A percentile compares a stretch with the other conserved stretches of the same genome.
phyloP scores from a whole-genome alignment of 2,329 filamentous ascomycete genomes.

The Fonsecaea pedrosoi region DNA sequence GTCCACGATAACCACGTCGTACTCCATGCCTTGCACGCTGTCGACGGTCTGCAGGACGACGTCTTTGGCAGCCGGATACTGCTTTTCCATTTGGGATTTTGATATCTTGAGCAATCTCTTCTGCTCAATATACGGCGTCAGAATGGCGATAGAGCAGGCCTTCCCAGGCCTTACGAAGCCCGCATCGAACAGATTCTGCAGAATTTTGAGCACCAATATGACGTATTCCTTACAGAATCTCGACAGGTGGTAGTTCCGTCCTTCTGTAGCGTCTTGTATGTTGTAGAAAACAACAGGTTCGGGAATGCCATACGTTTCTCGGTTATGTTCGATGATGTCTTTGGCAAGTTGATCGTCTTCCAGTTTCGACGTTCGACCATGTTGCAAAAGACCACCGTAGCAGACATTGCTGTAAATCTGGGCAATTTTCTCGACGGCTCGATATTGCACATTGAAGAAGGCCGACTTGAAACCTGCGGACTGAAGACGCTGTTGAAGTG shows the following conservation, averaged over 20 bases:
- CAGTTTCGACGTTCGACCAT: slow-evolving; percentile 6
- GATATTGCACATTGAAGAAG: slow-evolving; percentile 26
- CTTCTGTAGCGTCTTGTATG: not conserved
- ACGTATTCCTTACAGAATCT: slow-evolving; percentile 20
- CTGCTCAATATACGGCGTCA: slow-evolving; percentile 25
- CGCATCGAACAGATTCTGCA: slow-evolving; percentile 15
- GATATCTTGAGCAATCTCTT: slow-evolving; percentile 5
- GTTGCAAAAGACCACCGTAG: slow-evolving; percentile 3
- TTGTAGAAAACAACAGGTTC: slow-evolving; percentile 19
- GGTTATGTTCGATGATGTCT: slow-evolving; percentile 13
- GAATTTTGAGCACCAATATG: slow-evolving; percentile 7
- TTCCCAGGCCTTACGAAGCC: slow-evolving; percentile 19
- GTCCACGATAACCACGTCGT: slow-evolving; percentile 21
- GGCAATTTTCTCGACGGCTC: slow-evolving; percentile 23
- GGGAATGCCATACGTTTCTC: slow-evolving; percentile 1
- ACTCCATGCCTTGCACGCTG: slow-evolving; percentile 22
- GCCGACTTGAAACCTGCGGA: slow-evolving; percentile 11
- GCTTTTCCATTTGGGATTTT: slow-evolving; percentile 12
- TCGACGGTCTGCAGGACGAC: slow-evolving; percentile 15
- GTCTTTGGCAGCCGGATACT: slow-evolving; percentile 8
- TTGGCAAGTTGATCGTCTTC: not conserved
- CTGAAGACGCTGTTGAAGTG: slow-evolving; percentile 14
- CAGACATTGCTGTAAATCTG: slow-evolving; percentile 21
- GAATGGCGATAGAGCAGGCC: slow-evolving; percentile 22
- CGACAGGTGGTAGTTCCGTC: not conserved